These are phyloP conservation scores for Puccinia novopanici DNA, from an alignment of 1,284 basidiomycete genomes.

Conservation along the genomic window DNA sequence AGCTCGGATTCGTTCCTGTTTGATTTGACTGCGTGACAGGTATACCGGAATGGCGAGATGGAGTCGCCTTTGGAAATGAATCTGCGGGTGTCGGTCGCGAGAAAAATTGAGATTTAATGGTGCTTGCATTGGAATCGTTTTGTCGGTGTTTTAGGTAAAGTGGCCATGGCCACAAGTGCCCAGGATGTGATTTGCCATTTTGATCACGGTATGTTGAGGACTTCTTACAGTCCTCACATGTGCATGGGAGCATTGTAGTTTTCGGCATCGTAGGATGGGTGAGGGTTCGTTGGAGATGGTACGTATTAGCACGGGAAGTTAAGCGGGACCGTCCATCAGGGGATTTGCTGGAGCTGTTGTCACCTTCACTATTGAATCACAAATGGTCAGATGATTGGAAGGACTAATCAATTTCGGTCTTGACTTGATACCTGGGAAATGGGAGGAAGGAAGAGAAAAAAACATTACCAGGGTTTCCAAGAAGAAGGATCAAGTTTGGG, in stretches of 20 bases:
- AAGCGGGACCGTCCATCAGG: too few species aligned
- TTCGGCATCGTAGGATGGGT: too few species aligned
- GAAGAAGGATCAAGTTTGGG: too few species aligned
- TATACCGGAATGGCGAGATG: neutral
- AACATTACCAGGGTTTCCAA: too few species aligned
- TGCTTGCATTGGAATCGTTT: neutral
- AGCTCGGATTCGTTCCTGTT: neutral
- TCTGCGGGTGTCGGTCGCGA: neutral
- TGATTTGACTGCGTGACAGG: neutral
- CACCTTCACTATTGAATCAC: too few species aligned
- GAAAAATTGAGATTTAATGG: neutral
- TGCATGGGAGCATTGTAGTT: conserved; percentile 5
- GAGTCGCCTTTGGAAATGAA: neutral
- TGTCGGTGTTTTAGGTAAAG: conserved; percentile 7
- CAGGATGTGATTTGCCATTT: conserved; percentile 3
- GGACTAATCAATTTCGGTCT: too few species aligned
- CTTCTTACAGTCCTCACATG: conserved; percentile 1
- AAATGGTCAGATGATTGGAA: too few species aligned
- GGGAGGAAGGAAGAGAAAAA: too few species aligned
- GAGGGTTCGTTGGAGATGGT: too few species aligned
- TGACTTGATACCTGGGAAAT: too few species aligned
- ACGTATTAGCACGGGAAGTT: too few species aligned
- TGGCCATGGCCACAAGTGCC: conserved; percentile 11
- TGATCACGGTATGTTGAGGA: conserved; percentile 16
- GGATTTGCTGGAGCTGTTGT: too few species aligned